A percentile compares a stretch with the other conserved stretches of the same genome.
Evolutionary conservation across 257 asterid species (phyloP).

Genomic region (Plectranthus barbatus): DNA sequence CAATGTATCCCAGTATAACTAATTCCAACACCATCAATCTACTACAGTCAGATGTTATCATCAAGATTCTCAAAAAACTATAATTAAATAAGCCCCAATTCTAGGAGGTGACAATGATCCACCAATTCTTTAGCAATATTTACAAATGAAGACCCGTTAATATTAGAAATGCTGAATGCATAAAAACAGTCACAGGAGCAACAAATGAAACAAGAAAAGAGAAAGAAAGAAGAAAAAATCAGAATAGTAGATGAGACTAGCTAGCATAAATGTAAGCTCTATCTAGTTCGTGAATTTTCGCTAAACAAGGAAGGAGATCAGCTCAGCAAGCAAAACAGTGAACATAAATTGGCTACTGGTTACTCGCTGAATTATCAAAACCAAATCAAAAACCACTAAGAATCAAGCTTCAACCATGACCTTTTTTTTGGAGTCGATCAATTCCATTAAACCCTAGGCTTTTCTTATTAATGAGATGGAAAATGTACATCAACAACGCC

Average conservation of each 20-base stretch:
- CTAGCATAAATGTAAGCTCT: neutral
- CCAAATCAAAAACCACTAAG: slow-evolving; percentile 3
- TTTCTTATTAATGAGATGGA: slow-evolving; percentile 1
- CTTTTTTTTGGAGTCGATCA: neutral
- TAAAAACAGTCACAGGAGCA: neutral
- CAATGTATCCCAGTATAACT: neutral
- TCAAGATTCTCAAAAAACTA: neutral
- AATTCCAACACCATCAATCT: neutral
- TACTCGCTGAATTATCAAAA: slow-evolving; percentile 3
- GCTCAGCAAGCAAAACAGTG: slow-evolving; percentile 2
- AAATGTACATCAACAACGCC: slow-evolving; percentile 9
- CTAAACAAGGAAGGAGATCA: neutral
- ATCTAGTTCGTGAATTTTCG: neutral
- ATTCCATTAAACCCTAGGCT: neutral
- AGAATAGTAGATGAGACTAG: neutral
- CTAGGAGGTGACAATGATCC: neutral
- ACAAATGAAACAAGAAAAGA: neutral
- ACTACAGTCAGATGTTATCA: neutral
- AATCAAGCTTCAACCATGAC: slow-evolving; percentile 5
- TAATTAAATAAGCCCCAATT: neutral
- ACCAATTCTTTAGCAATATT: neutral
- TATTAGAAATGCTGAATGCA: neutral
- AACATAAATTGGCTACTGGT: neutral
- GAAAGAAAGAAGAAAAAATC: no score
- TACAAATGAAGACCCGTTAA: neutral